Conservation (phyloP, 192 early-diverging fungal genomes). For the Entomortierella chlamydospora region DNA sequence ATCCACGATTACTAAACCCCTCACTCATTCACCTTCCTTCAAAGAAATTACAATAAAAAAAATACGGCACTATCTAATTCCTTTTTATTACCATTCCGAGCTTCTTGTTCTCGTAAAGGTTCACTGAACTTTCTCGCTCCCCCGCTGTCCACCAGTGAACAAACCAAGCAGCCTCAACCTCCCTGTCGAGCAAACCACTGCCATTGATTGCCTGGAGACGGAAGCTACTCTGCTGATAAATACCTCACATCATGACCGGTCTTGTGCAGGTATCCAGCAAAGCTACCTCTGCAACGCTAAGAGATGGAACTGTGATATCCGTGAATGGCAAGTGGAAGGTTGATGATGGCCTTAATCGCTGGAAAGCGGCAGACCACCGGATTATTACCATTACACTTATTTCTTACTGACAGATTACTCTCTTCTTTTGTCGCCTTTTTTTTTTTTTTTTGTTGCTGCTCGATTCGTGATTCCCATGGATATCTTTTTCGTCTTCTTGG, state of each 20-base stretch:
- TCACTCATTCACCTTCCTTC: no score
- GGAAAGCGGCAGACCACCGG: background rate
- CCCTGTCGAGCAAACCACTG: background rate
- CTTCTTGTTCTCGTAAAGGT: no score
- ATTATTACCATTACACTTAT: background rate
- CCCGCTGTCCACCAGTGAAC: no score
- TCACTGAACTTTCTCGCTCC: no score
- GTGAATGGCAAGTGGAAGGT: slow-evolving; percentile 43
- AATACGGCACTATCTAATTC: no score
- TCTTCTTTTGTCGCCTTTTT: background rate
- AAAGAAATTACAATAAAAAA: no score
- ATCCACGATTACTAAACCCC: no score
- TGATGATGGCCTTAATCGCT: background rate
- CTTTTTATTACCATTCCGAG: no score
- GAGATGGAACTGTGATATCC: slow-evolving; percentile 40
- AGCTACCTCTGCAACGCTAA: slow-evolving; percentile 20
- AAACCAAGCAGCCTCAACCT: no score
- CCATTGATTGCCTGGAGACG: background rate
- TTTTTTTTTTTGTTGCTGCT: background rate
- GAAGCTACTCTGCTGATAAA: background rate
- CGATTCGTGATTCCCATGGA: background rate
- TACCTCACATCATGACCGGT: slow-evolving; percentile 27
- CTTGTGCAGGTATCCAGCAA: slow-evolving; percentile 12
- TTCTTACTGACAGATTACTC: background rate
- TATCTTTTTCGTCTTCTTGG: background rate